phyloP scores from a whole-genome alignment of 306 rosid genomes.

The Begonia fuchsioides region DNA sequence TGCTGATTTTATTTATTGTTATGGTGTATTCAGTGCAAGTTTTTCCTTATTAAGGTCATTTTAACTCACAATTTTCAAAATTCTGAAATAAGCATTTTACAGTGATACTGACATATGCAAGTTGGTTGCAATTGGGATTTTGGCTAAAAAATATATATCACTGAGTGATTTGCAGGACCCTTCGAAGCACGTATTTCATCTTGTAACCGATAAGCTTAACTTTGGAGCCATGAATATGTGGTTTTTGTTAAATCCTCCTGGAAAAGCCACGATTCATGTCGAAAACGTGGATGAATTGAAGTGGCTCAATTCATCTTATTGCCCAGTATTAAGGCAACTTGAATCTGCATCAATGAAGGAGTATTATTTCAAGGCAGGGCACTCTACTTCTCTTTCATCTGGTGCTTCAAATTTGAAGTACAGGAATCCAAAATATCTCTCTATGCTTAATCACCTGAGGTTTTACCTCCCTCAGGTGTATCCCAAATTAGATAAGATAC shows the following conservation, averaged over 20 bases:
- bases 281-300: constrained; percentile 89
- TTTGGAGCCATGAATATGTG: constrained; percentile 99
- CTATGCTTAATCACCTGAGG: constrained; percentile 97
- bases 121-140: constrained; percentile 7
- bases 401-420: constrained; percentile 89
- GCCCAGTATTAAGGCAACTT: constrained; percentile 92
- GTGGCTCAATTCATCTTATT: constrained; percentile 94
- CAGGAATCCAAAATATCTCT: constrained; percentile 95
- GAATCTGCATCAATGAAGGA: constrained; percentile 96
- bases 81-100: too few species aligned
- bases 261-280: constrained; percentile 87
- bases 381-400: constrained; percentile 47
- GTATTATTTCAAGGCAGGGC: constrained; percentile 92
- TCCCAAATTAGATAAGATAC: constrained; percentile 83
- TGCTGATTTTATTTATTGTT: neutral
- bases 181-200: constrained; percentile 88
- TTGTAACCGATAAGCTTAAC: constrained; percentile 92
- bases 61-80: too few species aligned
- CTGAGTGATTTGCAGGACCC: constrained; percentile 62
- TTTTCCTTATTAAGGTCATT: neutral
- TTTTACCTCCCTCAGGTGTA: constrained; percentile 94
- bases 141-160: constrained; percentile 3
- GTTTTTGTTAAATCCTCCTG: constrained; percentile 96
- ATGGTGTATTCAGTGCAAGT: constrained; percentile 1
- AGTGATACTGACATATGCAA: neutral